Evolutionary conservation across 768 basidiomycete species (phyloP).

Genomic region (Lentinus brumalis): DNA sequence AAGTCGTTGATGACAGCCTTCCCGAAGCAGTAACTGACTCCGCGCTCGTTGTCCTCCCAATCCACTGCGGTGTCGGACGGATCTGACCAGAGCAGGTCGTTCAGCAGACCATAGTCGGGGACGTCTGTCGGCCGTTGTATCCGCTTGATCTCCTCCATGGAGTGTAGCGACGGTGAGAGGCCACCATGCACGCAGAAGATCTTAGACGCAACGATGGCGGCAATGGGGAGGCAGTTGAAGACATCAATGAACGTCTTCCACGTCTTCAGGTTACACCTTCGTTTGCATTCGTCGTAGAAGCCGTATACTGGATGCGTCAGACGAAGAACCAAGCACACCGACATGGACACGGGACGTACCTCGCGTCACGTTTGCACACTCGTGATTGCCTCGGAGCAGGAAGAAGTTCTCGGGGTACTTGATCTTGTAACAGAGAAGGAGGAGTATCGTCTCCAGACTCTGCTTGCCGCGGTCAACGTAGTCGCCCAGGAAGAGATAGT

Average conservation of each 20-base stretch:
- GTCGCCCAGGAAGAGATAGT: slow-evolving; percentile 98
- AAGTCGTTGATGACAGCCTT: slow-evolving; percentile 98
- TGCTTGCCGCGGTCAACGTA: slow-evolving; percentile 99
- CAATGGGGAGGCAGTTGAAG: slow-evolving; percentile 98
- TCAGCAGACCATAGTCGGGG: slow-evolving; percentile 95
- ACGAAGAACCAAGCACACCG: slow-evolving; percentile 5
- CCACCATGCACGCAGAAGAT: slow-evolving; percentile 99
- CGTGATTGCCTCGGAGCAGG: slow-evolving; percentile 95
- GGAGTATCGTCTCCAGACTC: slow-evolving; percentile 95
- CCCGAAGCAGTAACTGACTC: slow-evolving; percentile 98
- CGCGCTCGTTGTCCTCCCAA: slow-evolving; percentile 99
- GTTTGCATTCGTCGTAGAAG: slow-evolving; percentile 99
- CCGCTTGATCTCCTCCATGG: slow-evolving; percentile 98
- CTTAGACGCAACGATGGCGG: slow-evolving; percentile 97
- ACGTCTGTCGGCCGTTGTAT: slow-evolving; percentile 98
- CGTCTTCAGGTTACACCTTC: slow-evolving; percentile 98
- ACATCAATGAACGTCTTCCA: slow-evolving; percentile 99
- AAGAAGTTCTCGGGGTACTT: slow-evolving; percentile 99
- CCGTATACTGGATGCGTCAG: slow-evolving; percentile 75
- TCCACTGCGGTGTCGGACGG: slow-evolving; percentile 96
- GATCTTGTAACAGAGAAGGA: slow-evolving; percentile 98
- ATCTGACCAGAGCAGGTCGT: slow-evolving; percentile 97
- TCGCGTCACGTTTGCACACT: slow-evolving; percentile 98
- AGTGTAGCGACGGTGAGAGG: slow-evolving; percentile 86
- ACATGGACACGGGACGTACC: slow-evolving; percentile 53